Conservation (phyloP, 495 filamentous ascomycete species). For the Aspergillus campestris region DNA sequence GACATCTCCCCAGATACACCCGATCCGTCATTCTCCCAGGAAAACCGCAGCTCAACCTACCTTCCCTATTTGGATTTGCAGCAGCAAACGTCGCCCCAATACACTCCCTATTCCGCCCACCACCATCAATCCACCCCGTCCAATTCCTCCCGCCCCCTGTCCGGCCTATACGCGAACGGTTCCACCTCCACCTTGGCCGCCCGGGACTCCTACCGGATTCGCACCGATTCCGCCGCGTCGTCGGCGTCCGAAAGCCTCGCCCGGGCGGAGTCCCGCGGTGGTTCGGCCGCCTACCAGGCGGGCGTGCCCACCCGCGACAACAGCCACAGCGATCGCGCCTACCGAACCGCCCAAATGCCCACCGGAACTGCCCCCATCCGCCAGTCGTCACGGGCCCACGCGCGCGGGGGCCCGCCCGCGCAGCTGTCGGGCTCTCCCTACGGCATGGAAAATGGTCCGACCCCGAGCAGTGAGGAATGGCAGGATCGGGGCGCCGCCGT, state of each 20-base stretch:
- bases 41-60: constrained; percentile 23
- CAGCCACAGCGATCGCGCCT: constrained; percentile 62
- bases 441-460: constrained; percentile 53
- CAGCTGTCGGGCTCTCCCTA: constrained; percentile 52
- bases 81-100: constrained; percentile 16
- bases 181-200: constrained; percentile 25
- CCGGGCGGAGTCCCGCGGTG: constrained; percentile 53
- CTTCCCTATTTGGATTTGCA: constrained; percentile 16
- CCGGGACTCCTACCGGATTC: constrained; percentile 48
- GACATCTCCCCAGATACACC: constrained; percentile 15
- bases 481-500: constrained; percentile 87
- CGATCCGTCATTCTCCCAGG: neutral
- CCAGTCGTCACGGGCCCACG: constrained; percentile 35
- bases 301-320: constrained; percentile 58
- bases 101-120: constrained; percentile 35
- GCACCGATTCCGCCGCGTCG: constrained; percentile 57
- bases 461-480: constrained; percentile 83
- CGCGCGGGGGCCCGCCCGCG: constrained; percentile 38
- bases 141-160: constrained; percentile 44
- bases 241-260: constrained; percentile 48
- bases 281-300: constrained; percentile 53
- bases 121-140: constrained; percentile 28
- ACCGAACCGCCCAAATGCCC: constrained; percentile 48
- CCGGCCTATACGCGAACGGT: constrained; percentile 45
- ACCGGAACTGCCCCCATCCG: constrained; percentile 47